Base-by-base conservation (phyloP, 805 yeast genomes). In the Yamadazyma akitaensis region DNA sequence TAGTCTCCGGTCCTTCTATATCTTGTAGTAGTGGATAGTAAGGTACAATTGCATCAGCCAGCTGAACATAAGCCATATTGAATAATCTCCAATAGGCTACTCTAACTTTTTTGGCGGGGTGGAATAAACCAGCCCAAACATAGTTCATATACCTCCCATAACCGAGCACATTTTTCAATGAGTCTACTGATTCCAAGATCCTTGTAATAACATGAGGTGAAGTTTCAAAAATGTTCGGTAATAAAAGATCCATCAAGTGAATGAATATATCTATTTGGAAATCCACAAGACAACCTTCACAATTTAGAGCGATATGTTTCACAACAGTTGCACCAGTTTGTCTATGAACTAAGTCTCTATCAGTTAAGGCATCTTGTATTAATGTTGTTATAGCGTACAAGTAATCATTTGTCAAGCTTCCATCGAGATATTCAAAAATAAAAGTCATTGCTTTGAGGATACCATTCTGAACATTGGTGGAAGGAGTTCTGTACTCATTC, bases 401-500 rank as follows among this genome's bases (percentile, higher is more conserved):
- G 58, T 94, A 94, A 58, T 88, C 96, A 24, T 80, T 76, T 0
- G 96, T 81, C 68, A 81, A 73, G n/a, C 55, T 35, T 8, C 84
- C 86, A 13, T 92, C 92, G 53, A 89, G 82, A 59, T 92, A 94
- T 67, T 94, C 98, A 65, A 92, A 89, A 77, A 94, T 74, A 58
- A 94, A 94, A 13, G 96, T 76, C 73, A 91, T 68, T 0, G 98
- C 88, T 59, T 94, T 94, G 55, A 94, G 69, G 8, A 94, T 89
- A 72, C 98, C 98, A 63, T 94, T 91, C 64, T 92, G 98, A 6
- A 94, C 96, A 58, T 91, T 90, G 41, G 82, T 80, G 51, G 91
- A 97, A 0, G 96, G 97, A 2, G 88, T 85, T 45, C 95, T 75
- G 62, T 92, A 94, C 64, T 94, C 99, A 64, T 92, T 90, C 96